Percentiles rank a stretch among this genome's conserved stretches.
Evolutionary conservation across 257 asterid genomes (phyloP).

Genomic region (Sherardia arvensis): DNA sequence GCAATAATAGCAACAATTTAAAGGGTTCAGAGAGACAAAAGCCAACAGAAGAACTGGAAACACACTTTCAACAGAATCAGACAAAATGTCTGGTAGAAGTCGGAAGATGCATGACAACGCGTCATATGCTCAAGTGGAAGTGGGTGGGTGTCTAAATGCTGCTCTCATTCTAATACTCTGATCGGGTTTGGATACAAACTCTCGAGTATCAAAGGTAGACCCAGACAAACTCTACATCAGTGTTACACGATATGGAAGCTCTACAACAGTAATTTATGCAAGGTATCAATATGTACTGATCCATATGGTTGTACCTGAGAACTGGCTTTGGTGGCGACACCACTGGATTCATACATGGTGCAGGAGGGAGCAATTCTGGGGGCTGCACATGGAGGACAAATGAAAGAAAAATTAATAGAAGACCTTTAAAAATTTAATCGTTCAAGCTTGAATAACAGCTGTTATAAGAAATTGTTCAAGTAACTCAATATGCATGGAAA

Average conservation of each 20-base stretch:
- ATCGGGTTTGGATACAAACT: background rate
- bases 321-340: conserved; percentile 16
- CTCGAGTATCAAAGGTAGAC: background rate
- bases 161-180: background rate
- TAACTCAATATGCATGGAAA: background rate
- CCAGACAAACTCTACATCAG: too few species aligned
- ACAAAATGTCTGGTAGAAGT: background rate
- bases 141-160: too few species aligned
- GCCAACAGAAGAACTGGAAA: background rate
- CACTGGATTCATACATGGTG: conserved; percentile 9
- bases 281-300: too few species aligned
- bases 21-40: background rate
- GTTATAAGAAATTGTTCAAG: background rate
- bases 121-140: too few species aligned
- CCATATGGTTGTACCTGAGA: conserved; percentile 12
- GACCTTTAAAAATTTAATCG: background rate
- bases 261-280: background rate
- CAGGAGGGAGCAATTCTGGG: conserved; percentile 18
- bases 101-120: background rate
- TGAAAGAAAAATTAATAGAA: conserved; percentile 2
- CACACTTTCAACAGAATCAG: background rate
- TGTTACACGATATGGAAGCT: background rate
- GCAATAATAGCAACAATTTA: background rate
- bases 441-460: background rate
- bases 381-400: conserved; percentile 5